Evolutionary conservation across 176 grass and related monocot genomes (phyloP).

Genomic region (Alopecurus myosuroides): DNA sequence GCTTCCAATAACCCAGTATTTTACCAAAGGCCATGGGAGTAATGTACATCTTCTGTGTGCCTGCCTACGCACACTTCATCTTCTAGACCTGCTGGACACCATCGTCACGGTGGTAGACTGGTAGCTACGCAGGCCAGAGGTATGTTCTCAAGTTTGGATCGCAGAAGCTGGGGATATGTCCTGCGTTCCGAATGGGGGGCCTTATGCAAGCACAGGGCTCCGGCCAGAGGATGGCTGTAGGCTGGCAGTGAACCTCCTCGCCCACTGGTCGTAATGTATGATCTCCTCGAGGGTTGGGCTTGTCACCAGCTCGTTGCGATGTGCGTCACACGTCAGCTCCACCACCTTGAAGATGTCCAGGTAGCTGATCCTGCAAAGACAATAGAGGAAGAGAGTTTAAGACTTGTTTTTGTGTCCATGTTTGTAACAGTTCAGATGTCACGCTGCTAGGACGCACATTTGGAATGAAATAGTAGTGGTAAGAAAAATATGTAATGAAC

Average conservation of each 20-base stretch:
- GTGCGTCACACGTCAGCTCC: constrained; percentile 66
- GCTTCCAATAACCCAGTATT: background rate
- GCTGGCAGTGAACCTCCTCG: constrained; percentile 57
- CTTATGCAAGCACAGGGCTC: constrained; percentile 63
- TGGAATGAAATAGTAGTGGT: background rate
- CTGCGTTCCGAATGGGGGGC: background rate
- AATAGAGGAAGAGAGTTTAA: background rate
- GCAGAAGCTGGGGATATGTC: background rate
- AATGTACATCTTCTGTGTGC: background rate
- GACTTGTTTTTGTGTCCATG: background rate
- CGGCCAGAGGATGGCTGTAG: constrained; percentile 46
- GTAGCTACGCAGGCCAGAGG: background rate
- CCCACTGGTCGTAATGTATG: constrained; percentile 91
- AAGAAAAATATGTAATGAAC: background rate
- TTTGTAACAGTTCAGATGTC: background rate
- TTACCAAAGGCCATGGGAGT: background rate
- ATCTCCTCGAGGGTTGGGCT: constrained; percentile 84
- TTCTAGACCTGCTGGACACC: constrained; percentile 16
- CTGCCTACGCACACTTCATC: background rate
- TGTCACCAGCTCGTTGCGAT: constrained; percentile 72
- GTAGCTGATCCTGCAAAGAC: constrained; percentile 70
- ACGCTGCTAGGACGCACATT: background rate
- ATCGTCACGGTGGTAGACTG: background rate
- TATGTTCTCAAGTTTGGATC: background rate
- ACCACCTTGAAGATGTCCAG: constrained; percentile 96